Base-by-base conservation (phyloP, 2,329 filamentous ascomycete genomes). In the Pezicula neosporulosa region DNA sequence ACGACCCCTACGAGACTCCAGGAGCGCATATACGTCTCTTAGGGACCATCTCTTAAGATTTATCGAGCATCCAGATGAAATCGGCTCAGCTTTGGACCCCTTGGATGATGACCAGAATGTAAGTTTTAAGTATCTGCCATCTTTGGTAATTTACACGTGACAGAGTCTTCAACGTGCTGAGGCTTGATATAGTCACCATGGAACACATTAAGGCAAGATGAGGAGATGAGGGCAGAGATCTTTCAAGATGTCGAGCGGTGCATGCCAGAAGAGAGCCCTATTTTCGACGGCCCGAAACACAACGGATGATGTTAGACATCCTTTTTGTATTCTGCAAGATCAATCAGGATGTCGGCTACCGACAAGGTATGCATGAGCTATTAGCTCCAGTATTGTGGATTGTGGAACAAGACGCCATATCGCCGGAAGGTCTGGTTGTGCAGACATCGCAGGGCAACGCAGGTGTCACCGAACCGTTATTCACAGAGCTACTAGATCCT, bases 361-460 rank as follows among this genome's bases (percentile, higher is more conserved):
- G 94, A n/a, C 94, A 99, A 72, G 94, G 94, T 10, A 99, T 99
- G 93, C 94, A 99, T 67, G 94, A 99, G 70, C 76, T 99, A 41
- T 77, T 97, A 13, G 94, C 94, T 0, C 92, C 94, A 0, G 84
- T 99, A 36, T 74, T 97, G 6, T 90, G 90, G 78, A 88, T 90
- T 2, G 74, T 97, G 6, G 84, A 92, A 60, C 78, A 86, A 60
- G 94, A 99, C 71, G 87, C 92, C 6, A 75, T 96, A 47, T 78
- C 89, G 24, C 41, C 42, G 24, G 36, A 30, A 6, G 51, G 44
- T 15, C 46, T 49, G n/a, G 28, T 38, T 33, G 44, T 46, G 75
- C 19, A 64, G 75, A 39, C 81, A 16, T 8, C 50, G 3, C 47
- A n/a, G 6, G 27, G 13, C n/a, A 16, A 10, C 33, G 24, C 19